Evolutionary conservation across 176 grass and related monocot species (phyloP), one percentile per base, ranked within the genome.

Genomic region (Cenchrus americanus): DNA sequence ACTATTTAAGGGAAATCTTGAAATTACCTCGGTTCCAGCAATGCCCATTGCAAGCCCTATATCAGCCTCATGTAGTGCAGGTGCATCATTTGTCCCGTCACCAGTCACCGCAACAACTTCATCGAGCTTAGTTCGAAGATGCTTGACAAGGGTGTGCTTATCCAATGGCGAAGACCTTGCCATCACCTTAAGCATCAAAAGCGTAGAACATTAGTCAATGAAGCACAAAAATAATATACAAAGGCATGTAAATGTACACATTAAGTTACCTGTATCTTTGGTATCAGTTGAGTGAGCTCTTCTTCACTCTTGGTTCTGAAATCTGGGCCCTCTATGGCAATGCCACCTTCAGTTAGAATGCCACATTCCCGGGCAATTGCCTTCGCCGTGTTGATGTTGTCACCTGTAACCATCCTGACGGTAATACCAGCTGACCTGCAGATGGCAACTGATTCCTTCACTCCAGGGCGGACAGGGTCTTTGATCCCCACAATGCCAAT

Each of bases 351-450:
- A 23, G 95, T 98, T 73, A 98, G 83, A 81, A 98, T 95, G 62
- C 95, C 95, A 14, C 95, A 95, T 94, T 98, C 95, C 73, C 95
- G 82, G 50, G 95, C 95, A 79, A 98, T 98, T 17, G 95, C 95
- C 85, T 93, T 98, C 26, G 95, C 95, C 4, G 95, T 98, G 77
- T 98, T 98, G 76, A 98, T 98, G 71, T 98, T 98, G 84, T 98
- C 95, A 80, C 95, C 90, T 52, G 95, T 98, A 27, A 98, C 92
- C 95, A 98, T 98, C 90, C 95, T 91, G 26, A 98, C 95, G 14
- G 85, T 90, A 91, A 98, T 94, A 68, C 95, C 95, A 50, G 95
- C 95, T 18, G 90, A 93, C 79, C 95, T 92, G 86, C 95, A 98
- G 73, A 89, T 94, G 47, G 88, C 86, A 7, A 98, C 95, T 17